A percentile compares a stretch with the other conserved stretches of the same genome.
Conservation (phyloP, 2,329 filamentous ascomycete genomes). For the Nemania sp. region DNA sequence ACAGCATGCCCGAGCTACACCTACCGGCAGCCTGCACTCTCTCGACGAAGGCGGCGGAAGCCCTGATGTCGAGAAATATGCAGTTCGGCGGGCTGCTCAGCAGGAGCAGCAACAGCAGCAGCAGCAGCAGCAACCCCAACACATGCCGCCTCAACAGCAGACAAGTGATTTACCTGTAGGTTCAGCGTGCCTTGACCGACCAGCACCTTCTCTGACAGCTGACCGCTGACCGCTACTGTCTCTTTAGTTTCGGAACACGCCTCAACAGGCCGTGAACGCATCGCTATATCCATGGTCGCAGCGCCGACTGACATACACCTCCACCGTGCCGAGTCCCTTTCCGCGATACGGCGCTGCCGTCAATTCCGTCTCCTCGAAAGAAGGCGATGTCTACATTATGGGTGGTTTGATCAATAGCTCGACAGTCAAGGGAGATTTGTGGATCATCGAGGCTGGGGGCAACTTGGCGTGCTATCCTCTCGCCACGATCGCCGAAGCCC, state of each 20-base stretch:
- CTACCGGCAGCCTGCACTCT: conserved; percentile 78
- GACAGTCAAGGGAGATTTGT: conserved; percentile 94
- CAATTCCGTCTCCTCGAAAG: conserved; percentile 89
- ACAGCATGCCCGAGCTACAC: conserved; percentile 66
- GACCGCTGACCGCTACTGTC: conserved; percentile 12
- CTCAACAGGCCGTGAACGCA: conserved; percentile 62
- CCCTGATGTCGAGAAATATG: conserved; percentile 64
- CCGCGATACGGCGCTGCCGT: conserved; percentile 96
- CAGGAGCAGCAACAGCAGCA: conserved; percentile 64
- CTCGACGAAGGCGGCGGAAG: conserved; percentile 64
- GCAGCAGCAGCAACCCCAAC: conserved; percentile 52
- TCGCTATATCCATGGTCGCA: conserved; percentile 97
- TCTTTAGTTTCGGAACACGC: conserved; percentile 56
- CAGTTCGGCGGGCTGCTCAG: conserved; percentile 58
- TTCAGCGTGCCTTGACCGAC: conserved; percentile 19
- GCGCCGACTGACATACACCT: conserved; percentile 81
- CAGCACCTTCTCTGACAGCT: conserved; percentile 5
- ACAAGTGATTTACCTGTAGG: conserved; percentile 46
- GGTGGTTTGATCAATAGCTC: conserved; percentile 93
- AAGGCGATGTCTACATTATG: conserved; percentile 98
- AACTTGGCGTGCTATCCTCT: conserved; percentile 91
- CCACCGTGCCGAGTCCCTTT: conserved; percentile 78
- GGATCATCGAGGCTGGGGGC: conserved; percentile 92
- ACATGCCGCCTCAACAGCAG: conserved; percentile 33
- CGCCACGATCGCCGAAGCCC: conserved; percentile 88